Conservation (phyloP, 306 rosid species). For the Myrica gale region DNA sequence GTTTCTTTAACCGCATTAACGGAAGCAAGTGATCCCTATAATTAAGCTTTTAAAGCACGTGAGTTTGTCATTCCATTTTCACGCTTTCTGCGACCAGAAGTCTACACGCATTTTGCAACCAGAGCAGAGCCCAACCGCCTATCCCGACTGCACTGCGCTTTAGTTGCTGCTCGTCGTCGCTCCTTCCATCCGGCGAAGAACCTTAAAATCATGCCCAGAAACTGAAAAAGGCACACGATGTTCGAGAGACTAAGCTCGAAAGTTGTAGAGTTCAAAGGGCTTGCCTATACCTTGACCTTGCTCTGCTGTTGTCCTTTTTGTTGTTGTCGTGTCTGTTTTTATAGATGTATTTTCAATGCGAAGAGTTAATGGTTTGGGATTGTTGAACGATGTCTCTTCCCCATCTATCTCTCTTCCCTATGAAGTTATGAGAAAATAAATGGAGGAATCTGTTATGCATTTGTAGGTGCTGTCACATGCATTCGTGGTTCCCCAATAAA, state of each 20-base stretch:
- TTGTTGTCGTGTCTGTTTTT: background rate
- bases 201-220: no score
- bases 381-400: background rate
- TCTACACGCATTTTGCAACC: no score
- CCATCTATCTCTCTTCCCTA: background rate
- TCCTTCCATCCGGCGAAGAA: no score
- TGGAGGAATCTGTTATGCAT: constrained; percentile 58
- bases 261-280: background rate
- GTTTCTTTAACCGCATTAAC: no score
- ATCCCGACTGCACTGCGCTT: no score
- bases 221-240: no score
- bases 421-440: constrained; percentile 62
- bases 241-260: background rate
- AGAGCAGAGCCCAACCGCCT: no score
- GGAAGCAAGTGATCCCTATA: no score
- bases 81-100: no score
- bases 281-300: background rate
- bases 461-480: constrained; percentile 77
- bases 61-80: no score
- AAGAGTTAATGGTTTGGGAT: background rate
- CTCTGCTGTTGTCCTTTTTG: background rate
- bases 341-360: background rate
- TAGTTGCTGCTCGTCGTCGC: no score
- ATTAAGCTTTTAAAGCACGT: no score
- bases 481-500: constrained; percentile 67